Conservation (phyloP, 306 rosid species). For the Rosa rugosa region DNA sequence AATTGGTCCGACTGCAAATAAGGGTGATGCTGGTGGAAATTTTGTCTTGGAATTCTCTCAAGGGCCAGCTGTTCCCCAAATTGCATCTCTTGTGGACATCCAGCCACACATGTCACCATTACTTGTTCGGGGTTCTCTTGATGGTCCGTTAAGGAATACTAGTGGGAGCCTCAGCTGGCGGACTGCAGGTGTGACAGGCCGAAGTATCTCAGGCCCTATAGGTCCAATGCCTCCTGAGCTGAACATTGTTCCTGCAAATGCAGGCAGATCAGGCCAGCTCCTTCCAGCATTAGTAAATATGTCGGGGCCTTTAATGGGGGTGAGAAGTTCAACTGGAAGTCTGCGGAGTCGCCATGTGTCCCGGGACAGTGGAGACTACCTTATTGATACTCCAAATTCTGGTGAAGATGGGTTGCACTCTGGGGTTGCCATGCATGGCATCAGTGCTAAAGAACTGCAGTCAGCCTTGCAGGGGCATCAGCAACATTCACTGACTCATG, state of each 20-base stretch:
- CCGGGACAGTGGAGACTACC: conserved; percentile 97
- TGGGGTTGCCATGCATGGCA: conserved; percentile 62
- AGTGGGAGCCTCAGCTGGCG: conserved; percentile 99
- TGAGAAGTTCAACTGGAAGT: conserved; percentile 97
- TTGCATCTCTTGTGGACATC: conserved; percentile 81
- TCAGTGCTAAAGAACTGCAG: conserved; percentile 94
- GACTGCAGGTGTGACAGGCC: conserved; percentile 90
- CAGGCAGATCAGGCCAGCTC: conserved; percentile 95
- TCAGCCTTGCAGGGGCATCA: conserved; percentile 99
- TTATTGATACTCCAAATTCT: conserved; percentile 96
- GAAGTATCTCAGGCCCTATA: conserved; percentile 95
- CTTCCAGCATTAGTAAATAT: conserved; percentile 90
- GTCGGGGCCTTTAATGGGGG: conserved; percentile 99
- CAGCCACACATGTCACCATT: conserved; percentile 99
- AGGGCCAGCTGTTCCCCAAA: conserved; percentile 90
- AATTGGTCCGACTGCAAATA: conserved; percentile 53
- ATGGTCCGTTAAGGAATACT: conserved; percentile 94
- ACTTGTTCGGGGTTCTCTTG: conserved; percentile 98
- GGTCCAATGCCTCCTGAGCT: conserved; percentile 98
- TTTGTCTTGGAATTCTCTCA: conserved; percentile 95
- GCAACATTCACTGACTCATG: conserved; percentile 95
- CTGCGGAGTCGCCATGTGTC: conserved; percentile 96
- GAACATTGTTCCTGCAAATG: conserved; percentile 76
- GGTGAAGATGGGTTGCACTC: conserved; percentile 87
- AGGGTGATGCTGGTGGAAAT: conserved; percentile 74